Conservation (phyloP, 2,329 filamentous ascomycete genomes). For the Colletotrichum coccodes region DNA sequence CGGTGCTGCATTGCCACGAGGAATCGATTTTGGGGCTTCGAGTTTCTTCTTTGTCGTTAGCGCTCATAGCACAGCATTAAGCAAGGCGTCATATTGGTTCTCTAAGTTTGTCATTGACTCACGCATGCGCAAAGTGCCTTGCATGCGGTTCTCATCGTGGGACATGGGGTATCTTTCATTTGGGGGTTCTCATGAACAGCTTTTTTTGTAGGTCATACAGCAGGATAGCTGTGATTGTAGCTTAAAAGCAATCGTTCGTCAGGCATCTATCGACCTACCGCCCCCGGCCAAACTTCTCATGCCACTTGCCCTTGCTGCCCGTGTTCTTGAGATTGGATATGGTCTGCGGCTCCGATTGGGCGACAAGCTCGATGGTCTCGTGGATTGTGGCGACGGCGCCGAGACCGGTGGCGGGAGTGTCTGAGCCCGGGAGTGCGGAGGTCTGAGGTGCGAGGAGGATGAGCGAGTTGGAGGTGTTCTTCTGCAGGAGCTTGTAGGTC, state of each 20-base stretch:
- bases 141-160: neutral
- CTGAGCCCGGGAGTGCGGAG: constrained; percentile 30
- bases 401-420: constrained; percentile 45
- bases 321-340: constrained; percentile 40
- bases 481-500: constrained; percentile 70
- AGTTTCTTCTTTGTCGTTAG: neutral
- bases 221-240: neutral
- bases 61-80: neutral
- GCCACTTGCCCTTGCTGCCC: constrained; percentile 64
- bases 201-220: neutral
- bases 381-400: constrained; percentile 65
- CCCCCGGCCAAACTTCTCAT: constrained; percentile 65
- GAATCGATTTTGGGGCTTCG: neutral
- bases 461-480: constrained; percentile 75
- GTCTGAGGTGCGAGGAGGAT: constrained; percentile 59
- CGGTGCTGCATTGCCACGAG: neutral
- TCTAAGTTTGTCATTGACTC: neutral
- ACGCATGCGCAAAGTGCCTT: neutral
- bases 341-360: constrained; percentile 43
- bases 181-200: neutral
- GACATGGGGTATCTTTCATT: neutral
- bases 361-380: constrained; percentile 70
- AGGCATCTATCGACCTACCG: constrained; percentile 42
- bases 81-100: neutral
- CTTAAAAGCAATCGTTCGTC: neutral